Conservation (phyloP, 1,139 yeast genomes). For the Yamadazyma friedrichii region DNA sequence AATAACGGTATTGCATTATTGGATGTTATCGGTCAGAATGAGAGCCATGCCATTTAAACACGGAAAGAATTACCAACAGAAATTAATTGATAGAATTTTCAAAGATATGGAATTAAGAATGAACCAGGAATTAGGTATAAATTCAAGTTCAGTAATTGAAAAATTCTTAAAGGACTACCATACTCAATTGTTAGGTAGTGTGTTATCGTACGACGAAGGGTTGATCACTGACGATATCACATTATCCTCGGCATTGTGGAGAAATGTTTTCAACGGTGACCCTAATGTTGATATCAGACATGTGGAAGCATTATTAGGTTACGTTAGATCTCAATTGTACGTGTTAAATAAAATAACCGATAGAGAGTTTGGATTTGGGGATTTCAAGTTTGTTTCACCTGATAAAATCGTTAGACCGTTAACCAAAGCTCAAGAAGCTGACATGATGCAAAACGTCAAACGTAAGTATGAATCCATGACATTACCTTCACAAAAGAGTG, state of each 20-base stretch:
- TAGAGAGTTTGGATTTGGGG: constrained; percentile 89
- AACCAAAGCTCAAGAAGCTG: constrained; percentile 57
- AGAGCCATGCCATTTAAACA: constrained; percentile 91
- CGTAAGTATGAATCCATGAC: constrained; percentile 34
- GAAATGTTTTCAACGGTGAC: constrained; percentile 87
- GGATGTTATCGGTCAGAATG: constrained; percentile 94
- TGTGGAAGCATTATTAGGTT: constrained; percentile 82
- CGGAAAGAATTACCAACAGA: constrained; percentile 89
- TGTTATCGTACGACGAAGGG: constrained; percentile 92
- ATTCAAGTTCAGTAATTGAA: constrained; percentile 81
- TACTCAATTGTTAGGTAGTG: constrained; percentile 84
- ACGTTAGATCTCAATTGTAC: constrained; percentile 84
- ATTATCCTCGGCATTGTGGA: constrained; percentile 85
- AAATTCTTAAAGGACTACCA: constrained; percentile 88
- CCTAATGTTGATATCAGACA: constrained; percentile 79
- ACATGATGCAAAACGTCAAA: constrained; percentile 40
- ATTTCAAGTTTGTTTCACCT: constrained; percentile 84
- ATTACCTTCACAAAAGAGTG: constrained; percentile 64
- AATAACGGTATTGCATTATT: constrained; percentile 82
- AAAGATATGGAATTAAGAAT: constrained; percentile 85
- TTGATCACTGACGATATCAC: constrained; percentile 80
- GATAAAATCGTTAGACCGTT: constrained; percentile 73
- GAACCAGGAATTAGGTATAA: constrained; percentile 80
- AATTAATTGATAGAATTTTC: constrained; percentile 84
- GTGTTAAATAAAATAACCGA: constrained; percentile 84